Conservation (phyloP, 2,329 filamentous ascomycete species). For the Fusarium sp. region DNA sequence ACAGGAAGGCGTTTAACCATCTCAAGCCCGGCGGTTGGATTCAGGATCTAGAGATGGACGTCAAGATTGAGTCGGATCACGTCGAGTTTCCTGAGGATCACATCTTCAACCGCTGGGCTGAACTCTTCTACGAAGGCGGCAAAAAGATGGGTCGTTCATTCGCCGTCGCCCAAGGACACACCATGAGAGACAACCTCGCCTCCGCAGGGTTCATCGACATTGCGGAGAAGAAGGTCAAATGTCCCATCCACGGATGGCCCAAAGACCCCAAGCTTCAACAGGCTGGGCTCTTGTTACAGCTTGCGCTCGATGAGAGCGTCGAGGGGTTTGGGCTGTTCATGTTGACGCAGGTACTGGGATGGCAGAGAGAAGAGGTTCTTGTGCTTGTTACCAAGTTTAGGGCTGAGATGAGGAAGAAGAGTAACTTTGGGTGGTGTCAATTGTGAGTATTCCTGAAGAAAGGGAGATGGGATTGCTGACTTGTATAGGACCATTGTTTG, state of each 20-base stretch:
- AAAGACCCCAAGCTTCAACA: constrained; percentile 56
- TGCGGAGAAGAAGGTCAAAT: constrained; percentile 48
- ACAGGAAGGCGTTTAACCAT: constrained; percentile 63
- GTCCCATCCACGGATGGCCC: constrained; percentile 58
- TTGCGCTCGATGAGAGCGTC: constrained; percentile 45
- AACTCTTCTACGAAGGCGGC: constrained; percentile 44
- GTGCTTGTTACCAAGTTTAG: constrained; percentile 41
- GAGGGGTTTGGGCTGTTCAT: constrained; percentile 47
- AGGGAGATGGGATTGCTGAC: neutral
- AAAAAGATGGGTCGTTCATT: constrained; percentile 46
- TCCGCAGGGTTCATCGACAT: constrained; percentile 53
- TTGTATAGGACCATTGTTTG: constrained; percentile 31
- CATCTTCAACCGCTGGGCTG: constrained; percentile 46
- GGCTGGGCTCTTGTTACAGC: constrained; percentile 51
- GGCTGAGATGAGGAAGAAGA: constrained; percentile 24
- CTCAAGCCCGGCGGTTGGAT: constrained; percentile 56
- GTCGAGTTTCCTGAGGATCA: constrained; percentile 25
- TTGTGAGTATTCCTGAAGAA: constrained; percentile 12
- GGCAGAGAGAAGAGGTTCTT: constrained; percentile 43
- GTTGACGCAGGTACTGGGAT: constrained; percentile 45
- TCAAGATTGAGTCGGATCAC: constrained; percentile 29
- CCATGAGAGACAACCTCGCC: constrained; percentile 36
- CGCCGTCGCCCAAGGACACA: constrained; percentile 24
- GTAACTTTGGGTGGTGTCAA: constrained; percentile 26
- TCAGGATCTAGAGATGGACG: constrained; percentile 46